Conservation (phyloP, 2,329 filamentous ascomycete genomes). For the Colletotrichum coccodes region DNA sequence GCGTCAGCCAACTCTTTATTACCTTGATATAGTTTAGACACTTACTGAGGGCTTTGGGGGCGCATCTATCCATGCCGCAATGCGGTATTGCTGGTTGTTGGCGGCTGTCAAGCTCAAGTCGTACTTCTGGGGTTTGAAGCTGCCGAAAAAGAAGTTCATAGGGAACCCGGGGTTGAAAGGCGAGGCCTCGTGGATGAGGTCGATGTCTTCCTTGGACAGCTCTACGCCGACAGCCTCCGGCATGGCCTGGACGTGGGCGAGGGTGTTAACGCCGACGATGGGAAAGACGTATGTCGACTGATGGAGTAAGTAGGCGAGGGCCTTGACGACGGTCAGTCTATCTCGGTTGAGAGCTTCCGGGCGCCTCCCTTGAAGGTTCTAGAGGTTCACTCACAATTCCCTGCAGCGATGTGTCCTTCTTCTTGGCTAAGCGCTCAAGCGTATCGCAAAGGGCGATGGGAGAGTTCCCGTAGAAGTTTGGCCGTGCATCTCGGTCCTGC, state of each 20-base stretch:
- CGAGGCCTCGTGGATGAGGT: slow-evolving; percentile 62
- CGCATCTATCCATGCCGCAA: slow-evolving; percentile 6
- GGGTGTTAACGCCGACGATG: slow-evolving; percentile 68
- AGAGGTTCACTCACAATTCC: not conserved
- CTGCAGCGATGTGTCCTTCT: slow-evolving; percentile 13
- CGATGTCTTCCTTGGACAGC: slow-evolving; percentile 63
- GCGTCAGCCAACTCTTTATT: not conserved
- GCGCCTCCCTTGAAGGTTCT: not conserved
- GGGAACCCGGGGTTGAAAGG: slow-evolving; percentile 69
- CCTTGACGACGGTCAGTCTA: slow-evolving; percentile 37
- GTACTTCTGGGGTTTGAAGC: slow-evolving; percentile 1
- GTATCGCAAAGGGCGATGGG: slow-evolving; percentile 6
- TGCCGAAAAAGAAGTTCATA: slow-evolving; percentile 14
- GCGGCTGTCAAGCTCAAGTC: slow-evolving; percentile 4
- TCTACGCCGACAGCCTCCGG: slow-evolving; percentile 65
- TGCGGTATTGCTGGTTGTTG: slow-evolving; percentile 4
- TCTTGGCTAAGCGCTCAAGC: slow-evolving; percentile 26
- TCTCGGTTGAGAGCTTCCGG: not conserved
- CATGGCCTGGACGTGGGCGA: slow-evolving; percentile 70
- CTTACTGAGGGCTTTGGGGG: slow-evolving; percentile 18
- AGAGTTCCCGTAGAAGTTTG: not conserved
- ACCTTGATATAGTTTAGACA: too few species aligned
- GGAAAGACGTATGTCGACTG: slow-evolving; percentile 71
- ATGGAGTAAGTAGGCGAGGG: slow-evolving; percentile 69
- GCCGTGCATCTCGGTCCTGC: slow-evolving; percentile 11